Evolutionary conservation across 257 asterid genomes (phyloP), one percentile per base, ranked within the genome.

Genomic region (Solanum habrochaites): DNA sequence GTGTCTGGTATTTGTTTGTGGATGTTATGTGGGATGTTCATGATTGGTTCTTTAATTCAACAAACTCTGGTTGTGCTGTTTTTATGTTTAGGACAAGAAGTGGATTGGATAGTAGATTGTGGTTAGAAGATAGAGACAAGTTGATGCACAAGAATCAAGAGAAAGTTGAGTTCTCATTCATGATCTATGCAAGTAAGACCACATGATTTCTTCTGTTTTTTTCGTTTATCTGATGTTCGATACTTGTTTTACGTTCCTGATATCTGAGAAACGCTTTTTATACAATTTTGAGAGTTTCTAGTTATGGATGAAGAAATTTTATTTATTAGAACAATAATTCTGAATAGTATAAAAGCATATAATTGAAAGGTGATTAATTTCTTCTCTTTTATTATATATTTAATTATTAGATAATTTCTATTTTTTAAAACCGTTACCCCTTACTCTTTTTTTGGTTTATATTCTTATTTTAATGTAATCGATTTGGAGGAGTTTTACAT

Each of bases 1-100:
- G n/a, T 96, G 78, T 99, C 96, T 82, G 99, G 99, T n/a, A n/a
- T 4, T 89, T 95, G 91, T 64, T 95, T 52, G 92, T 97, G 78
- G 99, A 97, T 92, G 89, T 96, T 13, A 91, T 97, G 98, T 97
- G 99, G 99, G 99, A 97, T 88, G 98, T 95, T 49, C 98, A 96
- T 86, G 98, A 91, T 52, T 96, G 99, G 99, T 94, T 97, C 75
- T 91, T 91, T 40, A 89, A 89, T 80, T 86, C 94, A 1, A 85
- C 90, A 52, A 52, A 16, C 3, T 78, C 96, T 29, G 95, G 95
- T 9, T 83, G 58, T 37, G 99, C 96, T 1, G 98, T 95, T 78
- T 97, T 97, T 81, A 93, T 97, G 99, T 97, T 97, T 92, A 92
- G 98, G 89, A 97, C 98, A 0, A 93, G 99, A 75, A 95, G 93